A percentile compares a stretch with the other conserved stretches of the same genome.
phyloP scores from a whole-genome alignment of 2,329 filamentous ascomycete species.

The Apiospora kogelbergensis region DNA sequence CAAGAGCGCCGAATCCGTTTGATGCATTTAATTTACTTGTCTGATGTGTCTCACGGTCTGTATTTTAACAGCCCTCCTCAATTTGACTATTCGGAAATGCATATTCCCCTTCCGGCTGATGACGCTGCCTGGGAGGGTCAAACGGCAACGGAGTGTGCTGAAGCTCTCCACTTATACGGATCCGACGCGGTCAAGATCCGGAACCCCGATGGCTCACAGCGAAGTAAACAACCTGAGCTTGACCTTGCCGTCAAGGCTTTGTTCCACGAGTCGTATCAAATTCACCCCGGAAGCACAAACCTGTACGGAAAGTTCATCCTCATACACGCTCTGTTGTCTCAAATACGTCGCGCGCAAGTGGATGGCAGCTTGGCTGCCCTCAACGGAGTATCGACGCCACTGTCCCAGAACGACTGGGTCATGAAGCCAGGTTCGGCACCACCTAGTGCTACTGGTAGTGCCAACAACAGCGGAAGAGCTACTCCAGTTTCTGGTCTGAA shows the following conservation, averaged over 20 bases:
- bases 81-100: conserved; percentile 64
- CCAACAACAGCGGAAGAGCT: conserved; percentile 43
- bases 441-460: conserved; percentile 41
- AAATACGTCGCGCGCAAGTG: conserved; percentile 50
- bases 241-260: conserved; percentile 61
- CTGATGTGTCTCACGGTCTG: conserved; percentile 64
- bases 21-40: conserved; percentile 64
- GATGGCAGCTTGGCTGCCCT: conserved; percentile 38
- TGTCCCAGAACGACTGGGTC: conserved; percentile 60
- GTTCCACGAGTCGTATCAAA: conserved; percentile 56
- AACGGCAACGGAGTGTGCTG: conserved; percentile 58
- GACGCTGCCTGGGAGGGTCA: conserved; percentile 73
- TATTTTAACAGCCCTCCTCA: conserved; percentile 69
- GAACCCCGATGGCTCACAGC: conserved; percentile 63
- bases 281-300: conserved; percentile 67
- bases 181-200: conserved; percentile 49
- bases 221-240: conserved; percentile 64
- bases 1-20: conserved; percentile 68
- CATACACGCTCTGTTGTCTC: conserved; percentile 65
- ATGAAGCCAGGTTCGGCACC: conserved; percentile 40
- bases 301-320: conserved; percentile 73
- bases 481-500: conserved; percentile 43
- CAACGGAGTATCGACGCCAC: conserved; percentile 51
- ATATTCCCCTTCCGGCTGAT: conserved; percentile 68
- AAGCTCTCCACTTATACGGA: conserved; percentile 64